Conservation (phyloP, 495 filamentous ascomycete genomes). For the Clohesyomyces aquaticus region DNA sequence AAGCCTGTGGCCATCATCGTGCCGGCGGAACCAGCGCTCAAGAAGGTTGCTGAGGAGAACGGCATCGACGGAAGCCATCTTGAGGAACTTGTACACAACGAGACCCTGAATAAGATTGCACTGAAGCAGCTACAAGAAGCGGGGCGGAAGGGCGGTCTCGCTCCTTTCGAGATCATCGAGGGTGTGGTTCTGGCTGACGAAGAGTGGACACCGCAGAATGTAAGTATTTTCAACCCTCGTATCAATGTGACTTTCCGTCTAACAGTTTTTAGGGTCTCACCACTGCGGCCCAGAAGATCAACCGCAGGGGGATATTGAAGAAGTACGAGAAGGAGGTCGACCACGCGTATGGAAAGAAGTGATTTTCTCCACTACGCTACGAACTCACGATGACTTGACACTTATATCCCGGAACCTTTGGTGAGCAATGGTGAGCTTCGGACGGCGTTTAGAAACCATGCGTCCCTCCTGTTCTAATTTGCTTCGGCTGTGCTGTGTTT, state of each 20-base stretch:
- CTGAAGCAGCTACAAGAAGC: constrained; percentile 77
- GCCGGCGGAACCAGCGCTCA: constrained; percentile 79
- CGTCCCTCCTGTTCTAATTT: no score
- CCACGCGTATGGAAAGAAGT: constrained; percentile 53
- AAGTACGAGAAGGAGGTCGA: constrained; percentile 69
- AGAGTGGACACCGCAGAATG: constrained; percentile 97
- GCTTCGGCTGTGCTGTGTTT: no score
- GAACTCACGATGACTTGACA: neutral
- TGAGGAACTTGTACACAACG: constrained; percentile 80
- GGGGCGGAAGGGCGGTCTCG: constrained; percentile 75
- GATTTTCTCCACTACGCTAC: neutral
- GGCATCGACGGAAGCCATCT: constrained; percentile 70
- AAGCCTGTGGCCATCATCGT: constrained; percentile 96
- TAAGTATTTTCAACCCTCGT: constrained; percentile 55
- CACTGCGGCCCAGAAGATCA: constrained; percentile 78
- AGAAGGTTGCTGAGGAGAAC: constrained; percentile 76
- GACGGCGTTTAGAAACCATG: no score
- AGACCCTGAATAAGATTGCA: constrained; percentile 78
- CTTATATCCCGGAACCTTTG: neutral
- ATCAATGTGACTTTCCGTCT: constrained; percentile 27
- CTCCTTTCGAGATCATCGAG: constrained; percentile 87
- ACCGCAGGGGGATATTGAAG: constrained; percentile 67
- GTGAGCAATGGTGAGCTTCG: no score
- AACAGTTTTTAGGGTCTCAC: constrained; percentile 58
- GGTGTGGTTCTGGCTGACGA: constrained; percentile 92